phyloP scores from a whole-genome alignment of 2,329 filamentous ascomycete genomes.

The Triangularia setosa region DNA sequence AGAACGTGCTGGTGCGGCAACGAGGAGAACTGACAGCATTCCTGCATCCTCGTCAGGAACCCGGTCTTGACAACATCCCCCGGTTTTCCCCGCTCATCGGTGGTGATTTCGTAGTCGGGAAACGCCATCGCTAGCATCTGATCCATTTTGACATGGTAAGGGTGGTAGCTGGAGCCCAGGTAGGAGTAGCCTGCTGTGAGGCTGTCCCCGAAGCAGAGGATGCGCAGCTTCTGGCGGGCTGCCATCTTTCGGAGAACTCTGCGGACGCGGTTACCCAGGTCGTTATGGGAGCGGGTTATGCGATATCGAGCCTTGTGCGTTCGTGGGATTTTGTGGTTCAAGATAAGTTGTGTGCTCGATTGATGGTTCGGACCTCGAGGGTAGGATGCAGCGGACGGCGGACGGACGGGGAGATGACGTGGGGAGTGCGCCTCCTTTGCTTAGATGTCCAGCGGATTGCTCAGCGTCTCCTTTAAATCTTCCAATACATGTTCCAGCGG shows the following conservation, averaged over 20 bases:
- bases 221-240: slow-evolving; percentile 38
- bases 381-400: background rate
- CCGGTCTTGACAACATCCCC: slow-evolving; percentile 27
- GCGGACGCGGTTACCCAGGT: background rate
- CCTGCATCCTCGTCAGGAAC: slow-evolving; percentile 27
- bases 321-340: background rate
- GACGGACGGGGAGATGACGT: background rate
- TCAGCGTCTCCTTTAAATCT: background rate
- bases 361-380: background rate
- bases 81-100: slow-evolving; percentile 27
- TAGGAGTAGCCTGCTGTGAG: slow-evolving; percentile 54
- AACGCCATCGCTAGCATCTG: slow-evolving; percentile 45
- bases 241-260: slow-evolving; percentile 12
- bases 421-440: background rate
- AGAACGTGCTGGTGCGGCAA: background rate
- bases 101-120: slow-evolving; percentile 29
- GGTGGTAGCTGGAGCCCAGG: slow-evolving; percentile 42
- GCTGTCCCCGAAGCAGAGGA: slow-evolving; percentile 64
- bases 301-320: background rate
- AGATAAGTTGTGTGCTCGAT: background rate
- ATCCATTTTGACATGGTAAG: slow-evolving; percentile 50
- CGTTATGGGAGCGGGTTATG: background rate
- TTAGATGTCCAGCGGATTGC: background rate
- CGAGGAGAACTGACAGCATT: slow-evolving; percentile 22
- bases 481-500: background rate